Conservation (phyloP, 495 filamentous ascomycete genomes). For the Penicillium antarcticum region DNA sequence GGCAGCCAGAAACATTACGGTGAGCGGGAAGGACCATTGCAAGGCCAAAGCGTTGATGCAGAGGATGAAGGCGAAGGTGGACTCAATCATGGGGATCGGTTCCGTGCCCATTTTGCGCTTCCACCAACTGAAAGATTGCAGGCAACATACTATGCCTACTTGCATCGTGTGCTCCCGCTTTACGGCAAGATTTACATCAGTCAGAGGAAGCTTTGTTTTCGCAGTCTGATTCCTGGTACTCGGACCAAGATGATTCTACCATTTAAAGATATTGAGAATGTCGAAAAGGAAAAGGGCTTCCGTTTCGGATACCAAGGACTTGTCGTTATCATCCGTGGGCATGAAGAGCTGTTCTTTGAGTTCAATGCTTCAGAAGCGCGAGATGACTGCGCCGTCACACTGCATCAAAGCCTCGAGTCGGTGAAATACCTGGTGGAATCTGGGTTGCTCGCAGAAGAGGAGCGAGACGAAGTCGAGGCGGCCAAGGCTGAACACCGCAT, state of each 20-base stretch:
- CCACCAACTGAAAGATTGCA: conserved; percentile 80
- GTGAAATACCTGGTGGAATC: conserved; percentile 71
- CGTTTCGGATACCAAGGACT: conserved; percentile 88
- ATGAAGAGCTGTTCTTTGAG: conserved; percentile 97
- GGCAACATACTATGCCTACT: conserved; percentile 84
- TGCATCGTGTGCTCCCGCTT: conserved; percentile 84
- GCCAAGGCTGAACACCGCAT: conserved; percentile 81
- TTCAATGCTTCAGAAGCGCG: conserved; percentile 72
- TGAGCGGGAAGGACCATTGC: conserved; percentile 63
- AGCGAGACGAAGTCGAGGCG: conserved; percentile 67
- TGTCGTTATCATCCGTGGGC: conserved; percentile 86
- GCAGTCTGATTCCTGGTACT: conserved; percentile 84
- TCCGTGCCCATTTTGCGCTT: conserved; percentile 85
- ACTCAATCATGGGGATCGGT: conserved; percentile 67
- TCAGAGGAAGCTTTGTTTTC: conserved; percentile 87
- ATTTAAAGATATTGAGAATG: conserved; percentile 88
- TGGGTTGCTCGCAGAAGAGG: conserved; percentile 62
- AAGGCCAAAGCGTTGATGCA: conserved; percentile 60
- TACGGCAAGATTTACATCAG: conserved; percentile 98
- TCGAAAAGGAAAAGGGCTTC: conserved; percentile 93
- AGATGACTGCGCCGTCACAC: conserved; percentile 83
- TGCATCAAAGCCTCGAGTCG: conserved; percentile 72
- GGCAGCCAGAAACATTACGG: conserved; percentile 88
- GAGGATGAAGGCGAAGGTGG: conserved; percentile 58
- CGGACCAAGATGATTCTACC: conserved; percentile 92